Evolutionary conservation across 1,284 basidiomycete species (phyloP).

Genomic region (Fomes fomentarius): DNA sequence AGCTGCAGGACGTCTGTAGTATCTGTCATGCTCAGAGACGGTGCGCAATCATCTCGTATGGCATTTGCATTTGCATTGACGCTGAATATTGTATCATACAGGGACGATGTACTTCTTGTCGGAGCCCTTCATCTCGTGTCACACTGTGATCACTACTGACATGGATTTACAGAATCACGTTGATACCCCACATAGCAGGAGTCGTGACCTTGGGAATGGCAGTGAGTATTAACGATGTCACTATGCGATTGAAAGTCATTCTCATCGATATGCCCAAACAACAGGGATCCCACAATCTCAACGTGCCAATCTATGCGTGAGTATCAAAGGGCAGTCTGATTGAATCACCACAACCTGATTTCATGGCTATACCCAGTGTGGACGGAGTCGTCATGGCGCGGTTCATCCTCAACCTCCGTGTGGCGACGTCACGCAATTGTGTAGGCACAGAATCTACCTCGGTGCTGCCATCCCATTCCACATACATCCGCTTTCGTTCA

Average conservation of each 20-base stretch:
- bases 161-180: neutral
- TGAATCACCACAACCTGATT: neutral
- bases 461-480: no score
- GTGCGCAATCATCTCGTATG: neutral
- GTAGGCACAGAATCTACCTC: no score
- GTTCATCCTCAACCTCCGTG: neutral
- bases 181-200: neutral
- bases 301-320: neutral
- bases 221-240: no score
- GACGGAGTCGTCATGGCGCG: neutral
- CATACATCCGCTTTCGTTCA: no score
- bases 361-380: neutral
- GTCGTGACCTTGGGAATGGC: no score
- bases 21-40: slow-evolving; percentile 4
- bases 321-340: neutral
- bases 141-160: neutral
- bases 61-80: no score
- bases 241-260: no score
- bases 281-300: no score
- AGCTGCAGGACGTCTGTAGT: neutral
- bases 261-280: no score
- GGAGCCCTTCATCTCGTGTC: neutral
- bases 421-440: neutral
- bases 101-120: slow-evolving; percentile 7
- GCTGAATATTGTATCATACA: neutral